Percentiles rank a stretch among this genome's conserved stretches.
Evolutionary conservation across 2,329 filamentous ascomycete species (phyloP).

Genomic region (Helicocarpus griseus): DNA sequence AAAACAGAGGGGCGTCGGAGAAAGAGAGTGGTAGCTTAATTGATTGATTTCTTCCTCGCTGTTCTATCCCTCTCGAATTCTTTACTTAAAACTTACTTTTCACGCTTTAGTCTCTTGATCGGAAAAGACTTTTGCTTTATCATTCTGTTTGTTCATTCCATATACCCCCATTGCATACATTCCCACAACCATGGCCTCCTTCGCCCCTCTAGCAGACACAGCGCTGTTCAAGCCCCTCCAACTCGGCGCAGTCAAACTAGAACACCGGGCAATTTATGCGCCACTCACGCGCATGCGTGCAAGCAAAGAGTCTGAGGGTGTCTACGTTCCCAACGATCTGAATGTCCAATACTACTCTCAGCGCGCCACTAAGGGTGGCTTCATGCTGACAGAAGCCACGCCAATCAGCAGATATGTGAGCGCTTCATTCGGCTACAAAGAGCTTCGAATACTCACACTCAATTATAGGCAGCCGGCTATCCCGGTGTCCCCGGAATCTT

Average conservation of each 20-base stretch:
- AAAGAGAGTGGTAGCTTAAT: background rate
- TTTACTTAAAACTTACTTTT: too few species aligned
- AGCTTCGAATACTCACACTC: too few species aligned
- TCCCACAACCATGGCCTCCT: background rate
- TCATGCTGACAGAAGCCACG: constrained; percentile 49
- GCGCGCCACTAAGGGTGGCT: constrained; percentile 43
- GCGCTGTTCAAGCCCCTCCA: background rate
- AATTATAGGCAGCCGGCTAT: constrained; percentile 39
- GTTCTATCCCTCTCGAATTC: background rate
- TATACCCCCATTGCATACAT: background rate
- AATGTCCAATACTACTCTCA: constrained; percentile 47
- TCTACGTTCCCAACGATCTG: constrained; percentile 38
- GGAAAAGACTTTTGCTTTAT: background rate
- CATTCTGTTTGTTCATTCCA: background rate
- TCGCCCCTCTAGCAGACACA: background rate
- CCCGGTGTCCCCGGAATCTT: constrained; percentile 50
- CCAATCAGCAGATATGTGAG: constrained; percentile 26
- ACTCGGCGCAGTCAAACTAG: constrained; percentile 32
- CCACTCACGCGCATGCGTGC: constrained; percentile 49
- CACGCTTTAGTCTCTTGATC: too few species aligned
- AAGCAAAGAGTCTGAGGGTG: constrained; percentile 24
- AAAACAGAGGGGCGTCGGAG: background rate
- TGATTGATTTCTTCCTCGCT: background rate
- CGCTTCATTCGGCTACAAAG: background rate
- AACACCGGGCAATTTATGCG: constrained; percentile 44